These are phyloP conservation scores for Aspergillus amoenus DNA, from an alignment of 2,329 filamentous ascomycete species.

Conservation along the genomic window DNA sequence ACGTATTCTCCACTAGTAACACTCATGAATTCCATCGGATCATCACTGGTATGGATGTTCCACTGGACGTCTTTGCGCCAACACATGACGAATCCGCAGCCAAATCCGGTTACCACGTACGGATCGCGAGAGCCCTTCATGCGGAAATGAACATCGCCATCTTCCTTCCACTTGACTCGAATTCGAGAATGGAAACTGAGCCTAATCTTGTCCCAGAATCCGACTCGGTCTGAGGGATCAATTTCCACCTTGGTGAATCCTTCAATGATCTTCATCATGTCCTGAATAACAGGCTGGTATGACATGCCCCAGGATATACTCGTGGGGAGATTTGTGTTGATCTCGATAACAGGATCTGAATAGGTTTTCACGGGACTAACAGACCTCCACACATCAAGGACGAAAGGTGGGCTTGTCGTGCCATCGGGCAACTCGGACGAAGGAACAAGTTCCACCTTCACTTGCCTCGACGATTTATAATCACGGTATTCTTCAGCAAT, in stretches of 20 bases:
- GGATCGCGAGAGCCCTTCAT: slow-evolving; percentile 89
- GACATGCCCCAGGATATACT: slow-evolving; percentile 96
- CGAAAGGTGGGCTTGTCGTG: slow-evolving; percentile 63
- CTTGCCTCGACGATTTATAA: slow-evolving; percentile 73
- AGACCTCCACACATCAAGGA: slow-evolving; percentile 83
- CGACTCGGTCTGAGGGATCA: slow-evolving; percentile 88
- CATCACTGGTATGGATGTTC: slow-evolving; percentile 78
- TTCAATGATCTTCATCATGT: slow-evolving; percentile 99
- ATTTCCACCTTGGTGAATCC: slow-evolving; percentile 95
- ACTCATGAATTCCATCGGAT: slow-evolving; percentile 91
- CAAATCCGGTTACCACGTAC: slow-evolving; percentile 87
- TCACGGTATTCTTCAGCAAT: slow-evolving; percentile 91
- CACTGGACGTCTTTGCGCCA: slow-evolving; percentile 93
- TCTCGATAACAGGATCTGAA: slow-evolving; percentile 85
- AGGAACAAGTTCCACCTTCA: slow-evolving; percentile 81
- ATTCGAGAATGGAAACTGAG: slow-evolving; percentile 91
- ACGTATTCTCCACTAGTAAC: slow-evolving; percentile 96
- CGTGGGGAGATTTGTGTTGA: slow-evolving; percentile 89
- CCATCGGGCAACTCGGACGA: slow-evolving; percentile 60
- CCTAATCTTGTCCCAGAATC: slow-evolving; percentile 98
- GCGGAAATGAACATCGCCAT: slow-evolving; percentile 90
- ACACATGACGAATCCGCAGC: slow-evolving; percentile 96
- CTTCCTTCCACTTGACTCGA: slow-evolving; percentile 86
- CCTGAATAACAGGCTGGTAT: slow-evolving; percentile 96
- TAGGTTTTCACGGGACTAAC: slow-evolving; percentile 96